Conservation (phyloP, 306 rosid species). For the Elaeagnus macrophylla region DNA sequence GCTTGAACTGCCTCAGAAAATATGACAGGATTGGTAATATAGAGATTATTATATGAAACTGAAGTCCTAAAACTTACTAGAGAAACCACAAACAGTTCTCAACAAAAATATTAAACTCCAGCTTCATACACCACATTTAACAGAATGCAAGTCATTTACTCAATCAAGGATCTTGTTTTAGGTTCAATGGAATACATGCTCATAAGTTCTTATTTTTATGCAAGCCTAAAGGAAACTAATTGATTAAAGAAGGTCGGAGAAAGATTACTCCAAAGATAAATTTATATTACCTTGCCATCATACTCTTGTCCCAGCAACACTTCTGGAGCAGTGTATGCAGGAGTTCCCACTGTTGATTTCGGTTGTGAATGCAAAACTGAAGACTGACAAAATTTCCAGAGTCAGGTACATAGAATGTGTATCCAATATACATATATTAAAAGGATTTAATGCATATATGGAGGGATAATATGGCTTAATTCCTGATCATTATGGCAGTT, state of each 20-base stretch:
- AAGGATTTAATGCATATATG: background rate
- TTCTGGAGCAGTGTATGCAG: constrained; percentile 98
- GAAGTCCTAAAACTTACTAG: no score
- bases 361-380: constrained; percentile 96
- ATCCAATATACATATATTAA: background rate
- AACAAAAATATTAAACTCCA: background rate
- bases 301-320: constrained; percentile 75
- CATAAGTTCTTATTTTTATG: no score
- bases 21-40: background rate
- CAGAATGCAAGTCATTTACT: background rate
- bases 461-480: background rate
- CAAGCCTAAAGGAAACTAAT: background rate
- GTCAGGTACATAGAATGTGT: constrained; percentile 7
- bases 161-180: background rate
- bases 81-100: no score
- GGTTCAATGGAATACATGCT: background rate
- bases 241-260: background rate
- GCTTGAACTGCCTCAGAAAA: constrained; percentile 1
- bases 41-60: no score
- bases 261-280: constrained; percentile 7
- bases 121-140: background rate
- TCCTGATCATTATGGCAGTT: background rate
- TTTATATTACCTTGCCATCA: constrained; percentile 74
- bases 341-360: constrained; percentile 92
- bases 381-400: constrained; percentile 49